Evolutionary conservation across 2,329 filamentous ascomycete species (phyloP).

Genomic region (Mollisiaceae sp.): DNA sequence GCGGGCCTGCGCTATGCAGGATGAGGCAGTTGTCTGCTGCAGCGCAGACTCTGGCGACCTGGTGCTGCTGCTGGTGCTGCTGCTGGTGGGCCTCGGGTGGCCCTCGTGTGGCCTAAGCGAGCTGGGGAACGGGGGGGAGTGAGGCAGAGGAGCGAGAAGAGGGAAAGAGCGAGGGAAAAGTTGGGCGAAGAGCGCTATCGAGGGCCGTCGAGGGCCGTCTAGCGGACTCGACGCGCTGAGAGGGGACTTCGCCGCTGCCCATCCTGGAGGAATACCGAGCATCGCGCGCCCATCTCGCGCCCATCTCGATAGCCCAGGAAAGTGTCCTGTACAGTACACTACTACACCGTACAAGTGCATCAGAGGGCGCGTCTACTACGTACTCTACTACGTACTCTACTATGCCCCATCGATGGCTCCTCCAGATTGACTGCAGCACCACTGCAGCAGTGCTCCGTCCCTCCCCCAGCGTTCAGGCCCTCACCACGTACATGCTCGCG

Average conservation of each 20-base stretch:
- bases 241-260: conserved; percentile 6
- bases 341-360: neutral
- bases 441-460: conserved; percentile 6
- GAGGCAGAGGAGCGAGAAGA: neutral
- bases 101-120: conserved; percentile 4
- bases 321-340: too few species aligned
- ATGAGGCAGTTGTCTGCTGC: conserved; percentile 16
- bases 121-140: neutral
- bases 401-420: neutral
- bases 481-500: neutral
- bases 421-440: neutral
- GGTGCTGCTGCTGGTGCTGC: too few species aligned
- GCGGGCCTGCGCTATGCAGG: conserved; percentile 14
- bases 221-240: neutral
- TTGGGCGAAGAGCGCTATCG: too few species aligned
- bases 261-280: conserved; percentile 19
- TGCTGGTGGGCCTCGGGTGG: too few species aligned
- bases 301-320: too few species aligned
- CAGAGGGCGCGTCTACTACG: neutral
- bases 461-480: conserved; percentile 3
- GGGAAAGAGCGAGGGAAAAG: neutral
- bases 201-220: too few species aligned
- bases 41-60: neutral
- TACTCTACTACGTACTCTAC: neutral
- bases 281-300: too few species aligned